A percentile compares a stretch with the other conserved stretches of the same genome.
phyloP scores from a whole-genome alignment of 208 protist genomes.

The Entamoeba histolytica region DNA sequence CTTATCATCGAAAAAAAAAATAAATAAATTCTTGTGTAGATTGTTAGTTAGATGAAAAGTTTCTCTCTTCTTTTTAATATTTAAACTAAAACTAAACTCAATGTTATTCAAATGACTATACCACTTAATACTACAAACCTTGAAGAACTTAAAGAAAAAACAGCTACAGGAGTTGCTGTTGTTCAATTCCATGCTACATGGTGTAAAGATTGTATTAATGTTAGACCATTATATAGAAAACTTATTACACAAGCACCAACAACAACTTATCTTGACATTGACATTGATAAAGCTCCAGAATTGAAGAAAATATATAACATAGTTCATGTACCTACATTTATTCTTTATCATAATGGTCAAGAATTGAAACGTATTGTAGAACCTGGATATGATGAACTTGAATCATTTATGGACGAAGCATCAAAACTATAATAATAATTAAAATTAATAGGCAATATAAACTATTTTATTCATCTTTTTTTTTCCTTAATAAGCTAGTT shows the following conservation, averaged over 20 bases:
- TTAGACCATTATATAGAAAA: neutral
- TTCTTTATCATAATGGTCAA: neutral
- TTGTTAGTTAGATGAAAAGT: too few relatives aligned
- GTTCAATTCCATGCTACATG: neutral
- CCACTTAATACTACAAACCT: neutral
- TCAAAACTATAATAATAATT: neutral
- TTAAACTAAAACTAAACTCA: too few relatives aligned
- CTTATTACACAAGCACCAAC: neutral
- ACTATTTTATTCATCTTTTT: too few relatives aligned
- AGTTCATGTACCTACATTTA: neutral
- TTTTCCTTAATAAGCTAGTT: too few relatives aligned
- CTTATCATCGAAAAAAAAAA: too few relatives aligned
- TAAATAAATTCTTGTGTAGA: too few relatives aligned
- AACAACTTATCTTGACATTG: neutral
- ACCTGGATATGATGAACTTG: neutral
- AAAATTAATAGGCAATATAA: too few relatives aligned
- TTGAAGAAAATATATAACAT: neutral
- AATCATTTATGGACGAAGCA: neutral
- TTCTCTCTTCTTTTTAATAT: too few relatives aligned
- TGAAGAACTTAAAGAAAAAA: neutral
- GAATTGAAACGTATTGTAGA: neutral
- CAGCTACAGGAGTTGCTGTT: neutral
- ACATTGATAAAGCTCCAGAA: neutral
- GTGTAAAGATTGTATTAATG: neutral
- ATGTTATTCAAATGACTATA: neutral